Base-by-base conservation (phyloP, 2,329 filamentous ascomycete genomes). In the Dendryphion nanum region DNA sequence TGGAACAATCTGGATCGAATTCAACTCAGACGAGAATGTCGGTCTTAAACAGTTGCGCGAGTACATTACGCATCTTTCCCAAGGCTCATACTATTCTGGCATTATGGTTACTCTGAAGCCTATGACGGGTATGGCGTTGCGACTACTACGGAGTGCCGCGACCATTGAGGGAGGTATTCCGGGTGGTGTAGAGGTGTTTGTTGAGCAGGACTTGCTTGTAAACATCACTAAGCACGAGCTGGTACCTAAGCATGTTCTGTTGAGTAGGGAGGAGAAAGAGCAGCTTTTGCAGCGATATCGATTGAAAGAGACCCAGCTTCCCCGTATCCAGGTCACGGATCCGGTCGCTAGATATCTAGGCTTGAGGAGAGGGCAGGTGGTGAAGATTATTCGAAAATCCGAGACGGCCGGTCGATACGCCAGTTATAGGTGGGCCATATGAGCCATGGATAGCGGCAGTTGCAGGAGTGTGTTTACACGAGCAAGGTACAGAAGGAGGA, bases 151-250 rank as follows among this genome's bases (percentile, higher is more conserved):
- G 39, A 57, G 55, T 44, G 50, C 57, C 1, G 40, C 53, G 4
- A 44, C 42, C 28, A 44, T 63, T 32, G 51, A 44, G 24, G 60
- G 61, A 19, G 59, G 59, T 1, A 82, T 91, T 66, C 94, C 94
- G 73, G 86, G 85, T 38, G 82, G 86, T 59, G 88, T 96, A 60
- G 93, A 98, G 74, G 88, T 89, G 64, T 98, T 98, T 73, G 81
- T 91, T 55, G 93, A 97, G 75, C 86, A 93, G 66, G 93, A 98
- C 70, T 71, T 98, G 55, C 77, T 97, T 43, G 90, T 98, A 69
- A 98, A 98, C 72, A 97, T 98, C 68, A 97, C 91, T 42, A 87
- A 90, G 67, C 93, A 98, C 72, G 91, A 97, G 70, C 79, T 98
- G 39, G 93, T 98, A 19, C 93, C 93, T 30, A 89, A 86, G 64